Percentiles rank a stretch among this genome's conserved stretches.
Evolutionary conservation across 1,284 basidiomycete species (phyloP).

Genomic region (Coniferiporia weirii): DNA sequence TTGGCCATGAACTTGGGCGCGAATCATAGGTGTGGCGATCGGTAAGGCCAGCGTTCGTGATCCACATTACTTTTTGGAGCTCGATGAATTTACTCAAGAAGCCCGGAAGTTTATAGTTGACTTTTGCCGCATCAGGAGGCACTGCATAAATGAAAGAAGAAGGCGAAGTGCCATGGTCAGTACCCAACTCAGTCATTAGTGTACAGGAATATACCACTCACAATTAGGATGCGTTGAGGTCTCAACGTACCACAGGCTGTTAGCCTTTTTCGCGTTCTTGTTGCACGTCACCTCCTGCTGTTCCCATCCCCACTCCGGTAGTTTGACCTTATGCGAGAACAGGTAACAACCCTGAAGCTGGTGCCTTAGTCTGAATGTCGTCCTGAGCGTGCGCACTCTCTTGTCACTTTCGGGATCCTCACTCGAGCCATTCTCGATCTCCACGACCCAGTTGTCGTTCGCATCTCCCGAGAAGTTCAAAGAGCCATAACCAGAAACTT

Average conservation of each 20-base stretch:
- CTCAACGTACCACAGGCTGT: slow-evolving; percentile 95
- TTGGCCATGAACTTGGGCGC: slow-evolving; percentile 85
- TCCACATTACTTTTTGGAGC: slow-evolving; percentile 95
- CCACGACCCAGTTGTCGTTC: slow-evolving; percentile 95
- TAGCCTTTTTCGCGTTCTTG: slow-evolving; percentile 87
- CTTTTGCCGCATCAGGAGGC: slow-evolving; percentile 62
- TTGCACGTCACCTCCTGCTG: slow-evolving; percentile 99
- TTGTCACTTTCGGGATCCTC: slow-evolving; percentile 65
- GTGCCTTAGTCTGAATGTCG: slow-evolving; percentile 83
- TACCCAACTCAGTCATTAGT: background rate
- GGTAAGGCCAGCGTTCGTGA: slow-evolving; percentile 93
- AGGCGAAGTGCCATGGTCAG: background rate
- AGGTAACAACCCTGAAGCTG: slow-evolving; percentile 90
- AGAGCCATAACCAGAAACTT: slow-evolving; percentile 94
- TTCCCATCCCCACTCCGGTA: slow-evolving; percentile 97
- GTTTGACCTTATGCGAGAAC: slow-evolving; percentile 96
- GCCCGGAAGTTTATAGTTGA: slow-evolving; percentile 84
- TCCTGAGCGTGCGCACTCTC: slow-evolving; percentile 76
- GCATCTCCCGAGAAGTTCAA: slow-evolving; percentile 80
- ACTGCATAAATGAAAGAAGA: slow-evolving; percentile 40
- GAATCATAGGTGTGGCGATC: slow-evolving; percentile 95
- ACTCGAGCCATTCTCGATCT: slow-evolving; percentile 72
- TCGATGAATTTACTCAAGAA: slow-evolving; percentile 92
- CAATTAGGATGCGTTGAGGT: slow-evolving; percentile 74
- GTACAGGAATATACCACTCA: slow-evolving; percentile 37